Evolutionary conservation across 805 yeast genomes (phyloP).

Genomic region (Starmerella potacharoeniae): DNA sequence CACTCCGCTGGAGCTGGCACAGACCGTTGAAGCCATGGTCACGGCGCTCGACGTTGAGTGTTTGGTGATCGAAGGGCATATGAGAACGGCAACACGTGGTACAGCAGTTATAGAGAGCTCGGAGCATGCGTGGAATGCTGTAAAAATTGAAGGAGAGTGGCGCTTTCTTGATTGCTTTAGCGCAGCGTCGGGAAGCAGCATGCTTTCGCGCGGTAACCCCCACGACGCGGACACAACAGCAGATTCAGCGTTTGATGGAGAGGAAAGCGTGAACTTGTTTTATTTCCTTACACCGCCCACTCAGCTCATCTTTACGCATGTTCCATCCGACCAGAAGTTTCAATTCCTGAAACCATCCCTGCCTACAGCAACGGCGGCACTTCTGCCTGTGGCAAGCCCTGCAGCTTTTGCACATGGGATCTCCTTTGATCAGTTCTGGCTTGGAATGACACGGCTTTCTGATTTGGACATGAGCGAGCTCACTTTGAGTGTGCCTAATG

Average conservation of each 20-base stretch:
- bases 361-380: slow-evolving; percentile 62
- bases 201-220: slow-evolving; percentile 18
- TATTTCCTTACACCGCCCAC: slow-evolving; percentile 74
- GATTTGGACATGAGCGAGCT: slow-evolving; percentile 74
- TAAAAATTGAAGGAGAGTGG: slow-evolving; percentile 65
- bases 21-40: slow-evolving; percentile 63
- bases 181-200: slow-evolving; percentile 24
- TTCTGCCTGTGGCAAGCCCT: slow-evolving; percentile 80
- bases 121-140: slow-evolving; percentile 79
- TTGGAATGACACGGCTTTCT: slow-evolving; percentile 58
- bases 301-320: slow-evolving; percentile 68
- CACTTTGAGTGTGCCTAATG: slow-evolving; percentile 53
- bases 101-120: slow-evolving; percentile 20
- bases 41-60: slow-evolving; percentile 58
- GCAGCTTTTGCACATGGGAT: slow-evolving; percentile 55
- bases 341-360: slow-evolving; percentile 79
- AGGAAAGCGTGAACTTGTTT: slow-evolving; percentile 36
- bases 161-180: slow-evolving; percentile 57
- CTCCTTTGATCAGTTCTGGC: slow-evolving; percentile 56
- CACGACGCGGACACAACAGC: neutral
- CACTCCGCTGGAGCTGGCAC: slow-evolving; percentile 61
- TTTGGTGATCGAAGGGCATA: slow-evolving; percentile 69
- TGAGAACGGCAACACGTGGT: slow-evolving; percentile 64
- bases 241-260: neutral
- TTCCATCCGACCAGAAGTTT: slow-evolving; percentile 64